A percentile compares a stretch with the other conserved stretches of the same genome.
Evolutionary conservation across 139 green algal genomes (phyloP).

Genomic region (Picocystis salinarum): DNA sequence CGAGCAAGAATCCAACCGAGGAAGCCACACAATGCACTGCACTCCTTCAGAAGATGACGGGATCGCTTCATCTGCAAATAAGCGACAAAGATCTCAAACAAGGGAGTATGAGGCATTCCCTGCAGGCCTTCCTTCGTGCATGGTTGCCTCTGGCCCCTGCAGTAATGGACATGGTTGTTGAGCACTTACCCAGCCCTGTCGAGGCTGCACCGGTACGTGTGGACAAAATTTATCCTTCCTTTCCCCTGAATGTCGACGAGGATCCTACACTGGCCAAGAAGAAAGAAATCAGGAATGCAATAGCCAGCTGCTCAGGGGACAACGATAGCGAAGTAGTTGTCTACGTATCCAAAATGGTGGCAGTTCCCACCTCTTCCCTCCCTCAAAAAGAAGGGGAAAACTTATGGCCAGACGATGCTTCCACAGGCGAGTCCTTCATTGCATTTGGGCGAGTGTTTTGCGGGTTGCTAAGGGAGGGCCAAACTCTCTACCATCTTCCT

Average conservation of each 20-base stretch:
- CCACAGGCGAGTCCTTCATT: constrained; percentile 51
- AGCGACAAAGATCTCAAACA: constrained; percentile 20
- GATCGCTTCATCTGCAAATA: constrained; percentile 6
- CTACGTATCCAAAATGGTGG: constrained; percentile 89
- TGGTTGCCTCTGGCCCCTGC: constrained; percentile 76
- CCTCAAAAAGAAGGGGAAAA: no score
- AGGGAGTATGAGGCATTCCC: no score
- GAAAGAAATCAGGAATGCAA: no score
- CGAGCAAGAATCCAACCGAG: constrained; percentile 3
- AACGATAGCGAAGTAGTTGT: no score
- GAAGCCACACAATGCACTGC: constrained; percentile 16
- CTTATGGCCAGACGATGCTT: no score
- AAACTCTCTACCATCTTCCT: constrained; percentile 50
- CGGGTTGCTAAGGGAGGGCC: constrained; percentile 36
- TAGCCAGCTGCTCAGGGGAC: no score
- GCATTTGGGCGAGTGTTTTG: constrained; percentile 78
- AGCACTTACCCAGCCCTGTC: constrained; percentile 59
- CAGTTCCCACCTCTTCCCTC: constrained; percentile 39
- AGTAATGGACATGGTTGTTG: constrained; percentile 65
- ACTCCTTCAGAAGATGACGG: constrained; percentile 26
- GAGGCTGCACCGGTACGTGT: no score
- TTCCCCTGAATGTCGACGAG: no score
- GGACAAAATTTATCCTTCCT: no score
- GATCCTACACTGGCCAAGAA: no score
- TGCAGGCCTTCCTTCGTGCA: constrained; percentile 51